Conservation (phyloP, 2,329 filamentous ascomycete genomes). For the Paraconiothyrium sp. region DNA sequence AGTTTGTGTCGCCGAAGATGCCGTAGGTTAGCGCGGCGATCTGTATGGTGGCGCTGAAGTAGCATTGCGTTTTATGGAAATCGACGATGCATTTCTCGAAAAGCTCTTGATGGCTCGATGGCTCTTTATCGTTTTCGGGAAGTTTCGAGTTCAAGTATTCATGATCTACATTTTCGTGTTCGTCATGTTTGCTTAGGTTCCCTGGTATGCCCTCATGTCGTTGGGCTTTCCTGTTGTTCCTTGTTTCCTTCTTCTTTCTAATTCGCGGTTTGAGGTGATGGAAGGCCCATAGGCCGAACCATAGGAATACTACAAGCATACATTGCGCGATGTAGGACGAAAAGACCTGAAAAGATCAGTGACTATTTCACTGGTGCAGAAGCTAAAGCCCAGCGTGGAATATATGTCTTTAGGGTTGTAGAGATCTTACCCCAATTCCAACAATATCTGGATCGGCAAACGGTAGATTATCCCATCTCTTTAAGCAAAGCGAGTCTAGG, state of each 20-base stretch:
- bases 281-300: conserved; percentile 21
- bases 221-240: not conserved
- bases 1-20: conserved; percentile 27
- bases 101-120: conserved; percentile 11
- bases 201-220: too few relatives aligned
- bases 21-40: conserved; percentile 32
- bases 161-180: not conserved
- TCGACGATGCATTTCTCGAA: conserved; percentile 27
- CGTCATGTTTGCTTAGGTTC: not conserved
- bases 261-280: not conserved
- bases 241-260: not conserved
- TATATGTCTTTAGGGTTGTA: too few relatives aligned
- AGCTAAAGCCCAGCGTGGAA: too few relatives aligned
- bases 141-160: too few relatives aligned
- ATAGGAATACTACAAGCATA: conserved; percentile 27
- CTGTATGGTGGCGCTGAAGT: conserved; percentile 37
- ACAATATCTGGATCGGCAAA: conserved; percentile 32
- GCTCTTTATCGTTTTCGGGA: not conserved
- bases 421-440: conserved; percentile 27
- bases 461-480: conserved; percentile 21
- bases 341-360: conserved; percentile 24
- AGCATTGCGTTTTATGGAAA: conserved; percentile 40
- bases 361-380: too few relatives aligned
- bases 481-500: conserved; percentile 21
- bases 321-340: conserved; percentile 36